These are phyloP conservation scores for Musa balbisiana DNA, from an alignment of 202 grass and related monocot genomes.

Conservation along the genomic window DNA sequence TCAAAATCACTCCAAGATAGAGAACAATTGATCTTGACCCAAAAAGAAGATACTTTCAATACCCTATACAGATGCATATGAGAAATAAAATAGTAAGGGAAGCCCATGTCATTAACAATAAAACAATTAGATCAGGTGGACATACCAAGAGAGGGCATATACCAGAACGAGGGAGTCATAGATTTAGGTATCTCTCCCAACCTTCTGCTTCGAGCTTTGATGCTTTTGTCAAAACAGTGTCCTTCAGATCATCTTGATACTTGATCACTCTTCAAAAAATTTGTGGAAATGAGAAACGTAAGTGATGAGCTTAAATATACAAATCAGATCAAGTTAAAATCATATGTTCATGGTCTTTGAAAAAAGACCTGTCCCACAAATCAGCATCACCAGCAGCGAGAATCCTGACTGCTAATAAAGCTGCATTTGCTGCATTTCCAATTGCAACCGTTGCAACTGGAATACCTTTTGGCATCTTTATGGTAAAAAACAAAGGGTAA, in stretches of 20 bases:
- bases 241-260: conserved; percentile 56
- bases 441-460: conserved; percentile 72
- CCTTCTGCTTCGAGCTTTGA: conserved; percentile 61
- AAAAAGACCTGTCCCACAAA: conserved; percentile 51
- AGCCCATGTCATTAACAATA: too few relatives aligned
- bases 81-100: too few relatives aligned
- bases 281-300: background rate
- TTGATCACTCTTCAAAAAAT: conserved; percentile 31
- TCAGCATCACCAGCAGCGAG: conserved; percentile 52
- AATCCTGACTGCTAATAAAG: conserved; percentile 59
- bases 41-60: too few relatives aligned
- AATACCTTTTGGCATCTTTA: conserved; percentile 89
- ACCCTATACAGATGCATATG: too few relatives aligned
- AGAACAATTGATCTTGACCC: too few relatives aligned
- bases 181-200: conserved; percentile 35
- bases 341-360: conserved; percentile 3
- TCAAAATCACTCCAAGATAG: too few relatives aligned
- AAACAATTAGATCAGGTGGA: too few relatives aligned
- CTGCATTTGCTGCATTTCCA: conserved; percentile 83
- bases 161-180: conserved; percentile 1
- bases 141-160: background rate
- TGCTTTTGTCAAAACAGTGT: conserved; percentile 63
- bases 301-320: background rate
- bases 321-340: conserved; percentile 14
- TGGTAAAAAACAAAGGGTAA: background rate